Conservation (phyloP, 805 yeast genomes). For the Candida patagonica region DNA sequence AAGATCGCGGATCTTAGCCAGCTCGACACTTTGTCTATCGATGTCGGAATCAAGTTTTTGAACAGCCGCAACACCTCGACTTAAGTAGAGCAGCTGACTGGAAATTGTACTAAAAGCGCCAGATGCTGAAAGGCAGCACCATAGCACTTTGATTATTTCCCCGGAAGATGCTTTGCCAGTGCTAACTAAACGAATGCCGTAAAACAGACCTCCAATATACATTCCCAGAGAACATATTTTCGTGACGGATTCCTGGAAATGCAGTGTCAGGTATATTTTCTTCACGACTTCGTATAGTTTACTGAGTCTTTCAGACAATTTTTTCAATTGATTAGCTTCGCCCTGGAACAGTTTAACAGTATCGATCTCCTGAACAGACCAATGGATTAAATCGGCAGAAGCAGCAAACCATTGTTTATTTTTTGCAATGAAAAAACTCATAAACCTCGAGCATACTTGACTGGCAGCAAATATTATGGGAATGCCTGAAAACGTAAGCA, state of each 20-base stretch:
- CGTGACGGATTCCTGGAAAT: slow-evolving; percentile 48
- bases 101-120: slow-evolving; percentile 47
- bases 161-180: slow-evolving; percentile 44
- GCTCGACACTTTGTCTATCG: slow-evolving; percentile 13
- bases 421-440: slow-evolving; percentile 38
- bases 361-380: slow-evolving; percentile 54
- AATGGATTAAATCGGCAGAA: slow-evolving; percentile 55
- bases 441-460: slow-evolving; percentile 39
- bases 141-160: slow-evolving; percentile 71
- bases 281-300: slow-evolving; percentile 35
- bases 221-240: slow-evolving; percentile 54
- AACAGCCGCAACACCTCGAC: slow-evolving; percentile 66
- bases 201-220: slow-evolving; percentile 92
- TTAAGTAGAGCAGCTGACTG: slow-evolving; percentile 49
- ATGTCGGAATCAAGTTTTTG: slow-evolving; percentile 37
- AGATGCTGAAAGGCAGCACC: slow-evolving; percentile 70
- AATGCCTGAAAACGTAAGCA: slow-evolving; percentile 62
- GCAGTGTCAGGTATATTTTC: slow-evolving; percentile 35
- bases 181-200: slow-evolving; percentile 62
- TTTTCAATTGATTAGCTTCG: slow-evolving; percentile 39
- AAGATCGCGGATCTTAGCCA: slow-evolving; percentile 7
- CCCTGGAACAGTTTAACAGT: slow-evolving; percentile 58
- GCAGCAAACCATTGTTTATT: slow-evolving; percentile 51
- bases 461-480: slow-evolving; percentile 56
- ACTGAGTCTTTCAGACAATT: slow-evolving; percentile 30